Conservation (phyloP, 116 monocot species). For the Thalassia testudinum region DNA sequence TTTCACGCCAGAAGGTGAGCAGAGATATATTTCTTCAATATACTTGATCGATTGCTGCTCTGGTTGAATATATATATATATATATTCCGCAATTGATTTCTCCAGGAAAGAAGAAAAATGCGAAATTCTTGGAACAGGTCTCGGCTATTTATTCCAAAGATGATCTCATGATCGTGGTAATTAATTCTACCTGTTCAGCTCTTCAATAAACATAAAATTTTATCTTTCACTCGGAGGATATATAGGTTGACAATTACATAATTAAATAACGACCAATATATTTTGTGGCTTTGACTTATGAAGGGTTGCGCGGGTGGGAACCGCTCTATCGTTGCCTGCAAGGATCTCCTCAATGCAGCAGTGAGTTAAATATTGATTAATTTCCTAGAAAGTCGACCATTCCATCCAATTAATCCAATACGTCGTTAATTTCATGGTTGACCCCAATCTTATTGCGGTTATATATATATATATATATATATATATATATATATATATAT, state of each 20-base stretch:
- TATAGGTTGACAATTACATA: no score
- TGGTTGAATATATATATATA: background rate
- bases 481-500: no score
- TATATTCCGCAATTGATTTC: background rate
- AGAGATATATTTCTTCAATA: background rate
- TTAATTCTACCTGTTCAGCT: background rate
- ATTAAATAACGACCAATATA: no score
- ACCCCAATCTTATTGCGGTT: no score
- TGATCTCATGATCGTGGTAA: constrained; percentile 34
- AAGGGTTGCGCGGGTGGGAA: constrained; percentile 23
- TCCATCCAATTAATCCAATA: no score
- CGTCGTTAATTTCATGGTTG: no score
- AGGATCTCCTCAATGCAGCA: constrained; percentile 17
- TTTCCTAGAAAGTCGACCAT: no score
- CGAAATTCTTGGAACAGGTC: constrained; percentile 30
- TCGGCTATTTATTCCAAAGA: constrained; percentile 20
- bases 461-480: no score
- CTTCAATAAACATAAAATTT: no score
- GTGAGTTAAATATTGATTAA: no score
- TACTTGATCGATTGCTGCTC: background rate
- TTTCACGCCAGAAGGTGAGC: constrained; percentile 23
- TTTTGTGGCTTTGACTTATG: no score
- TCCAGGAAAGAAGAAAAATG: constrained; percentile 40
- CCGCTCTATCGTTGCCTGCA: constrained; percentile 19
- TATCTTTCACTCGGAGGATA: no score